Conservation (phyloP, 2,329 filamentous ascomycete species). For the Knufia petricola region DNA sequence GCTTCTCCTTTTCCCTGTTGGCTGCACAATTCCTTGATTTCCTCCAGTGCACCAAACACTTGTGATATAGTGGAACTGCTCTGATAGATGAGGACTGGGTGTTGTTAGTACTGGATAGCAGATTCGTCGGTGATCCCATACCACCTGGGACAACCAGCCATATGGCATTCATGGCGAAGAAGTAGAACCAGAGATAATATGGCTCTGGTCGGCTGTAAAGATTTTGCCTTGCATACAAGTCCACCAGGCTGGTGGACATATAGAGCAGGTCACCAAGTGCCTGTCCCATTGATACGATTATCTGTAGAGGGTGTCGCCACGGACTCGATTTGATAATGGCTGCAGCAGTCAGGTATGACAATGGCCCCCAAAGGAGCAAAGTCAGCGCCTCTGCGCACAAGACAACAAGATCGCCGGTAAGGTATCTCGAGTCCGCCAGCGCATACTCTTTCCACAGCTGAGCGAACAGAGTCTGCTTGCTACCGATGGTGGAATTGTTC, state of each 20-base stretch:
- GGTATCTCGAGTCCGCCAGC: conserved; percentile 75
- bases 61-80: conserved; percentile 29
- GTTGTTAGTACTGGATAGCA: not conserved
- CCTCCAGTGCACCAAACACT: conserved; percentile 17
- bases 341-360: conserved; percentile 48
- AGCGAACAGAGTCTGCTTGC: conserved; percentile 62
- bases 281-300: conserved; percentile 53
- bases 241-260: conserved; percentile 54
- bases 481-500: conserved; percentile 56
- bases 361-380: conserved; percentile 56
- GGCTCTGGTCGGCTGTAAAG: conserved; percentile 52
- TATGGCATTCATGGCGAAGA: conserved; percentile 56
- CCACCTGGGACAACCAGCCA: conserved; percentile 54
- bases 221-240: conserved; percentile 45
- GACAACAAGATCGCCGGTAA: conserved; percentile 73
- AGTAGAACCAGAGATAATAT: conserved; percentile 59
- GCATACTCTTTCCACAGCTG: conserved; percentile 93
- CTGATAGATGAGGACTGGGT: conserved; percentile 29
- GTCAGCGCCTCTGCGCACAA: conserved; percentile 82
- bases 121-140: conserved; percentile 29
- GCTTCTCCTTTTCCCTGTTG: not conserved
- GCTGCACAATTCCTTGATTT: conserved; percentile 3
- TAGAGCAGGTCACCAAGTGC: conserved; percentile 56
- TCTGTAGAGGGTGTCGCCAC: conserved; percentile 50
- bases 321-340: conserved; percentile 46